phyloP scores from a whole-genome alignment of 306 rosid genomes.

The Acacia crassicarpa region DNA sequence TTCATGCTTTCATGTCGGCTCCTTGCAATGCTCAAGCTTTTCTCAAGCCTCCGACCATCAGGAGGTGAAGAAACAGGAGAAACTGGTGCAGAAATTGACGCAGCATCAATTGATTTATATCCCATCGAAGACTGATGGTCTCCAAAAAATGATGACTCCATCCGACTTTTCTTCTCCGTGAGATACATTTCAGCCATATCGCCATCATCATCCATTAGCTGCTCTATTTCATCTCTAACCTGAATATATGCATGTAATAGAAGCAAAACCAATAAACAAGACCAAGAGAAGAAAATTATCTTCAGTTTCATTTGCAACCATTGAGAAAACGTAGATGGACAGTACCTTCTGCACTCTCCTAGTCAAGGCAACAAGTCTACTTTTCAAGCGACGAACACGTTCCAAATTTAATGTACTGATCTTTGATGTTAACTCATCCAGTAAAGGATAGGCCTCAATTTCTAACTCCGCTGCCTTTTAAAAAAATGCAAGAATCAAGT shows the following conservation, averaged over 20 bases:
- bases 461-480: constrained; percentile 93
- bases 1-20: constrained; percentile 92
- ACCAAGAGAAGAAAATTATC: constrained; percentile 1
- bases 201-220: constrained; percentile 99
- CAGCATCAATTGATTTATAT: constrained; percentile 71
- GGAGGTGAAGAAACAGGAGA: constrained; percentile 98
- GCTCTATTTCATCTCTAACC: constrained; percentile 99
- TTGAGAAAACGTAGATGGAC: constrained; percentile 16
- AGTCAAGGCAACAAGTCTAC: constrained; percentile 96
- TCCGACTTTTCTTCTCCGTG: constrained; percentile 88
- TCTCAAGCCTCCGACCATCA: constrained; percentile 80
- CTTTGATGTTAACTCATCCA: constrained; percentile 94
- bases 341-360: constrained; percentile 98
- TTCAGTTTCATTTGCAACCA: constrained; percentile 16
- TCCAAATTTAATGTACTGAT: constrained; percentile 98
- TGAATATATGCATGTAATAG: constrained; percentile 40
- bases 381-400: constrained; percentile 95
- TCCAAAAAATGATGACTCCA: constrained; percentile 80
- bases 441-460: constrained; percentile 92
- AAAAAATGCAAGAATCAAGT: constrained; percentile 27
- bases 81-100: constrained; percentile 93
- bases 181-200: constrained; percentile 99
- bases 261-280: constrained; percentile 20
- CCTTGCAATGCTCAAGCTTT: constrained; percentile 87
- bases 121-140: constrained; percentile 75